Base-by-base conservation (phyloP, 345 rosid species). In the Dipteronia dyeriana region DNA sequence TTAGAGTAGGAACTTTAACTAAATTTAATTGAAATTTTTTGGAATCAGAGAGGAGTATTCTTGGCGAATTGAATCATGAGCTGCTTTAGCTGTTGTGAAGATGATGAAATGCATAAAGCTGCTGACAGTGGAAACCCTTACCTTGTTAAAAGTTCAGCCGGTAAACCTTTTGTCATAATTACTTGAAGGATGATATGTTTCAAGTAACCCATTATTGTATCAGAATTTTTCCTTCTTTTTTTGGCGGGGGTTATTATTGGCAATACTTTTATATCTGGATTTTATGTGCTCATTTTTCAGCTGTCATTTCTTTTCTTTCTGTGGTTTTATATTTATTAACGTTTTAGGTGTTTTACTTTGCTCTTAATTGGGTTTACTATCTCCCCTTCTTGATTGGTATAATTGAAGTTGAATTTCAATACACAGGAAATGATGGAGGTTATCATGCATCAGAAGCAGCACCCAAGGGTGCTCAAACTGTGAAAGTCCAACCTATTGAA, bases 11-110 rank as follows among this genome's bases (percentile, higher is more conserved):
- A 31, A 51, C 26, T 74, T 53, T 13, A 57, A 57, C 68, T 73
- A n/a, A 53, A 59, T 51, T 60, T 25, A 34, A 5, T 68, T 63
- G 19, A 65, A 11, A 29, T 29, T 39, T 49, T 66, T 43, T 65
- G 61, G 70, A 79, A 47, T 68, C n/a, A 73, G 73, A 45, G 75
- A 49, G 62, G 31, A 70, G 38, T 11, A 57, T 77, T 72, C 51
- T 66, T 56, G 47, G 69, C 31, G 57, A 74, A 66, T 81, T 78
- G 81, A 87, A 80, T 67, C 79, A 96, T 96, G 98, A 80, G 97
- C 71, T 94, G 98, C 82, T 94, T 96, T 65, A 70, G 92, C 64
- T 92, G 99, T 79, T 96, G 97, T 57, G 87, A 77, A 62, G 98
- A 90, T 54, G 97, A 89, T 83, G 95, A 88, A 73, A 73, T 82